Evolutionary conservation across 768 basidiomycete species (phyloP).

Genomic region (Boletus speciosus): DNA sequence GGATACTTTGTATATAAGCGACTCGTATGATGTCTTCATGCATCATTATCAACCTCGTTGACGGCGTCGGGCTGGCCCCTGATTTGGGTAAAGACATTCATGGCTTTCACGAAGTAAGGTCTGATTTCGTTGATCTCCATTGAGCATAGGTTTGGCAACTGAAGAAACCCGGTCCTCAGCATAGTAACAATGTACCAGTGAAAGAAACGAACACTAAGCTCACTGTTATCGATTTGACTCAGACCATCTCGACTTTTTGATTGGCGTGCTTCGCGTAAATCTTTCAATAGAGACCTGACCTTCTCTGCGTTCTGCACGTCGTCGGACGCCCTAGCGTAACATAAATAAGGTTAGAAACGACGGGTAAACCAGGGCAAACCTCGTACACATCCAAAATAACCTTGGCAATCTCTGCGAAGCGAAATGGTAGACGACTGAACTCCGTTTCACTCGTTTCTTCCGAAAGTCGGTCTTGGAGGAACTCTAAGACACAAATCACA

Average conservation of each 20-base stretch:
- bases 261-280: slow-evolving; percentile 93
- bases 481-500: slow-evolving; percentile 48
- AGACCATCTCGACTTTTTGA: slow-evolving; percentile 90
- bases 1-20: not conserved
- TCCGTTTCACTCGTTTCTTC: slow-evolving; percentile 70
- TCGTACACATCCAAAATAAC: slow-evolving; percentile 89
- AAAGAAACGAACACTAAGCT: slow-evolving; percentile 64
- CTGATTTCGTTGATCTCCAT: slow-evolving; percentile 96
- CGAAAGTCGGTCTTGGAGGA: slow-evolving; percentile 68
- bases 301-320: slow-evolving; percentile 84
- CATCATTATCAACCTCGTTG: not conserved
- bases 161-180: not conserved
- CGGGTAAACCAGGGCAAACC: not conserved
- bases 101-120: slow-evolving; percentile 81
- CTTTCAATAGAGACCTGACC: slow-evolving; percentile 82
- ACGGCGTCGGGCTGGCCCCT: slow-evolving; percentile 19
- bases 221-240: slow-evolving; percentile 72
- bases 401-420: slow-evolving; percentile 88
- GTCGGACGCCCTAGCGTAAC: slow-evolving; percentile 69
- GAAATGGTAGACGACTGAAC: slow-evolving; percentile 81
- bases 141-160: slow-evolving; percentile 83
- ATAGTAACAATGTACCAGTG: not conserved
- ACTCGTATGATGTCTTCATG: slow-evolving; percentile 1
- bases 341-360: not conserved
- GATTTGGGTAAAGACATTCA: slow-evolving; percentile 68